Conservation (phyloP, 768 basidiomycete species). For the Termitomyces titanicus region DNA sequence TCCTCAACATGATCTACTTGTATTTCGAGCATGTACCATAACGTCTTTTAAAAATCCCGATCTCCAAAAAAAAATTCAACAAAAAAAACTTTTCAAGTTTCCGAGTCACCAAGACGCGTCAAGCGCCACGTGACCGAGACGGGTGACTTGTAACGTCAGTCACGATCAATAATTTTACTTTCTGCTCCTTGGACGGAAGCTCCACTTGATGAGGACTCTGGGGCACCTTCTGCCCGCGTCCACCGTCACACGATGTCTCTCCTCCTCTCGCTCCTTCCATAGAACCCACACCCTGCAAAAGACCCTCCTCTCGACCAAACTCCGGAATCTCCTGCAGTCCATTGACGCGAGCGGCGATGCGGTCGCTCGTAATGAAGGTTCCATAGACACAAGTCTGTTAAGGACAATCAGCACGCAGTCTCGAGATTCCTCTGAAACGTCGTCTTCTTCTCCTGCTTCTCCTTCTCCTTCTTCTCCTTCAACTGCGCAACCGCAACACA, state of each 20-base stretch:
- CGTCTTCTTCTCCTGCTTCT: too few relatives aligned
- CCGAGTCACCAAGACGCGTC: background rate
- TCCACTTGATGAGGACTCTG: slow-evolving; percentile 3
- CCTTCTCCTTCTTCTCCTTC: too few relatives aligned
- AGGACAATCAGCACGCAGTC: too few relatives aligned
- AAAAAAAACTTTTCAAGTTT: too few relatives aligned
- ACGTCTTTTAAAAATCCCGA: too few relatives aligned
- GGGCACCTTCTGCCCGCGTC: background rate
- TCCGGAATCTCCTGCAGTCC: too few relatives aligned
- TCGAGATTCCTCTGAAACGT: too few relatives aligned
- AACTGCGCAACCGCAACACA: too few relatives aligned
- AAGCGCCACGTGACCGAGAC: background rate
- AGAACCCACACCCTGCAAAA: background rate
- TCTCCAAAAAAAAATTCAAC: too few relatives aligned
- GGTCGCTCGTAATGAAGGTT: background rate
- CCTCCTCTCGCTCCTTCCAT: background rate
- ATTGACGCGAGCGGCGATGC: background rate
- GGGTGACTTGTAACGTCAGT: background rate
- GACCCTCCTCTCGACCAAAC: background rate
- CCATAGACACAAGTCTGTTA: background rate
- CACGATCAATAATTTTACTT: slow-evolving; percentile 7
- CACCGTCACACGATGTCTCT: background rate
- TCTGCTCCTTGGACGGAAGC: background rate
- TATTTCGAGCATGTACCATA: too few relatives aligned
- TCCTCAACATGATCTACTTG: too few relatives aligned